phyloP scores from a whole-genome alignment of 2,329 filamentous ascomycete genomes.

The Amylocarpus encephaloides region DNA sequence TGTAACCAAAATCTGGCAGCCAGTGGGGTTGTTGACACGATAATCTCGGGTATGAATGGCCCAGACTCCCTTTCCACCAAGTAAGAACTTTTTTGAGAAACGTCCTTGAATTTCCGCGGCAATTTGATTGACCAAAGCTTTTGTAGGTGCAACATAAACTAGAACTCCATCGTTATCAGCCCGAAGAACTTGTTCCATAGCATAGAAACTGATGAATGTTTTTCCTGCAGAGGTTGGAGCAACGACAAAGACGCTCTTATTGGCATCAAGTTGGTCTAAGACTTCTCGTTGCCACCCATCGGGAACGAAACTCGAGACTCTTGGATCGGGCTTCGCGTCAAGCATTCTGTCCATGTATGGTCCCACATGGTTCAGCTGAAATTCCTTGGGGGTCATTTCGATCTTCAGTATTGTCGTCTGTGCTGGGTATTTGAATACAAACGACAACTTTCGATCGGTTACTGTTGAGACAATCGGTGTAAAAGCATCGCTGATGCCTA shows the following conservation, averaged over 20 bases:
- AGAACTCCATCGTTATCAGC: constrained; percentile 62
- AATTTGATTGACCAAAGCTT: constrained; percentile 78
- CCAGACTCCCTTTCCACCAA: constrained; percentile 64
- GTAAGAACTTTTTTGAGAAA: constrained; percentile 57
- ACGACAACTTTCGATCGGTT: constrained; percentile 38
- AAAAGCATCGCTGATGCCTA: constrained; percentile 32
- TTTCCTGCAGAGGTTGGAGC: constrained; percentile 76
- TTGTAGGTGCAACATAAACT: constrained; percentile 76
- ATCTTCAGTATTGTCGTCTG: constrained; percentile 26
- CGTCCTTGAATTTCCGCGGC: constrained; percentile 69
- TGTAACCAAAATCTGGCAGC: constrained; percentile 70
- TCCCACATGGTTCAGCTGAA: constrained; percentile 63
- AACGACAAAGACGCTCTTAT: constrained; percentile 67
- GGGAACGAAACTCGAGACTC: constrained; percentile 62
- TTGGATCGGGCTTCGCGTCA: constrained; percentile 58
- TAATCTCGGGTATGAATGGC: constrained; percentile 72
- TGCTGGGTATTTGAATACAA: constrained; percentile 37
- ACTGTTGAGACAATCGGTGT: constrained; percentile 15
- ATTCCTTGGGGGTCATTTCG: constrained; percentile 43
- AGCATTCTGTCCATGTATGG: constrained; percentile 72
- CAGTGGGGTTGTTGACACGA: constrained; percentile 64
- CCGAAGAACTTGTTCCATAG: constrained; percentile 70
- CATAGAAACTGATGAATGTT: constrained; percentile 80
- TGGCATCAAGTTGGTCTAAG: constrained; percentile 63
- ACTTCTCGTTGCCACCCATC: constrained; percentile 73